phyloP scores from a whole-genome alignment of 176 grass and related monocot genomes.

The Oropetium thomaeum region DNA sequence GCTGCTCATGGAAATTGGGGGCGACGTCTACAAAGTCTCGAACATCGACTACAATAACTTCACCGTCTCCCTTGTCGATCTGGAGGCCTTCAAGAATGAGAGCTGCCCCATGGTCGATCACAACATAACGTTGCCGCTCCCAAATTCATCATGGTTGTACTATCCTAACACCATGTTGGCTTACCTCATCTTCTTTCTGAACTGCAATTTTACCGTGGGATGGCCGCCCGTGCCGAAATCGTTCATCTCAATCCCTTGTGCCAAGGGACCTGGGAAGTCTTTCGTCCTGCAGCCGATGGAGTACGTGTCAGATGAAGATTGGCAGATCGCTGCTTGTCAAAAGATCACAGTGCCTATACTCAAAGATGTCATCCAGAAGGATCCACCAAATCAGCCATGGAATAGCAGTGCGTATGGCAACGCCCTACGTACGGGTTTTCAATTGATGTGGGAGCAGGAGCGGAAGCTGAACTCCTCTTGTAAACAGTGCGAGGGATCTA shows the following conservation, averaged over 20 bases:
- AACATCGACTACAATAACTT: neutral
- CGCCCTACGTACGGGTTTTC: neutral
- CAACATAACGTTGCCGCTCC: slow-evolving; percentile 7
- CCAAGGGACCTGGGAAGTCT: rapidly evolving
- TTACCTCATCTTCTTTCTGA: neutral
- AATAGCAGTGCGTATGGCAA: rapidly evolving
- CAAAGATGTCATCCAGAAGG: rapidly evolving
- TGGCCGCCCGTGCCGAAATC: too few species aligned
- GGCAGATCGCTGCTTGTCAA: rapidly evolving
- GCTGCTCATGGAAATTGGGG: neutral
- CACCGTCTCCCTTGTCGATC: neutral
- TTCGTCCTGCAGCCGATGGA: neutral
- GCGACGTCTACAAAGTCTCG: neutral
- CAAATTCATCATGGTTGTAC: neutral
- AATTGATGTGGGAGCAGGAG: neutral
- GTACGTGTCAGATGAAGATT: neutral
- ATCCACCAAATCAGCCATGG: rapidly evolving
- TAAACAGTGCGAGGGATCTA: too few species aligned
- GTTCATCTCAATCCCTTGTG: too few species aligned
- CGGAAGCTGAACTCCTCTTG: rapidly evolving
- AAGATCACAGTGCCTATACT: neutral
- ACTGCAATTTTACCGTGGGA: rapidly evolving
- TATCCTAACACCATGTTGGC: neutral
- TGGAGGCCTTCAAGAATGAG: rapidly evolving
- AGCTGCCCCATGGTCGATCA: slow-evolving; percentile 4